Conservation (phyloP, 2,329 filamentous ascomycete genomes). For the Botrytis paeoniae region DNA sequence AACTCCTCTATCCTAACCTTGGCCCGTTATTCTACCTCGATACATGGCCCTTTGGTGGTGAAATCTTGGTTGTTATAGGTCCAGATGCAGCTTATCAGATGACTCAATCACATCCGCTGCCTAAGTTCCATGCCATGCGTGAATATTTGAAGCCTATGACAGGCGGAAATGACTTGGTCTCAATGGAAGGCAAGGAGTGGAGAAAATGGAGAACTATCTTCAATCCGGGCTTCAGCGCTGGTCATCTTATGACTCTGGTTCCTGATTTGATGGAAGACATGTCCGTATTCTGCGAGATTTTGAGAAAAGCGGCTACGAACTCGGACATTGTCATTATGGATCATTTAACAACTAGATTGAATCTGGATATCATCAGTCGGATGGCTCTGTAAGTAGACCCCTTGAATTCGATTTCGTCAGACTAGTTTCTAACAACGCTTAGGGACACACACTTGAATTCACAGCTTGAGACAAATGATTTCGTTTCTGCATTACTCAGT, state of each 20-base stretch:
- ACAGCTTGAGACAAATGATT: background rate
- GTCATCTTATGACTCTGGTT: constrained; percentile 1
- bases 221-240: background rate
- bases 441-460: background rate
- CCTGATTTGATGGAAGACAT: background rate
- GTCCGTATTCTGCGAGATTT: background rate
- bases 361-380: background rate
- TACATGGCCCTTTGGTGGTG: background rate
- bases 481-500: background rate
- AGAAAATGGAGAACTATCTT: background rate
- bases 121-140: background rate
- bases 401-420: background rate
- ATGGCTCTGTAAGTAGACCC: background rate
- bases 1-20: background rate
- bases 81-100: background rate
- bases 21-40: constrained; percentile 3
- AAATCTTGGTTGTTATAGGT: background rate
- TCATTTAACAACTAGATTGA: background rate
- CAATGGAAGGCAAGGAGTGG: background rate
- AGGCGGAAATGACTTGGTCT: background rate
- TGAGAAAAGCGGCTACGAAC: background rate
- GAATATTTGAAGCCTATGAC: background rate
- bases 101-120: background rate
- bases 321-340: background rate
- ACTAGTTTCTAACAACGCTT: background rate